Percentiles rank a stretch among this genome's conserved stretches.
These are phyloP conservation scores for Cercospora sp. DNA, from an alignment of 2,329 filamentous ascomycete species.

Conservation along the genomic window DNA sequence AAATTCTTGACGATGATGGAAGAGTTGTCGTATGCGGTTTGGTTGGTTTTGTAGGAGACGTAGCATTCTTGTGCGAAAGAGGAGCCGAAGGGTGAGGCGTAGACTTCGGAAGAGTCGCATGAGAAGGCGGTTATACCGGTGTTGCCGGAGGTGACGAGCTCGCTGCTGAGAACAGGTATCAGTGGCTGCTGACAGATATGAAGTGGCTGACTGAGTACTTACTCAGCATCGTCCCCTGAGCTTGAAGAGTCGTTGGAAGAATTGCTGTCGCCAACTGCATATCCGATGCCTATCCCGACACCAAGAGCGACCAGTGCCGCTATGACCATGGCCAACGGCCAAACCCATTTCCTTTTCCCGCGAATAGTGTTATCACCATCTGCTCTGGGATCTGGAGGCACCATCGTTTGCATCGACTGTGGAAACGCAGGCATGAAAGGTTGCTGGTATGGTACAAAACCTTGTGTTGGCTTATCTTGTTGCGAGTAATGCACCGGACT, in stretches of 20 bases:
- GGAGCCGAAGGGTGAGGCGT: constrained; percentile 14
- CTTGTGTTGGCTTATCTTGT: neutral
- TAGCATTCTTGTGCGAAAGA: constrained; percentile 16
- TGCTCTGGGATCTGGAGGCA: neutral
- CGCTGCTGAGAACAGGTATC: neutral
- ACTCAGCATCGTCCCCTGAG: neutral
- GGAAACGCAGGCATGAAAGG: constrained; percentile 8
- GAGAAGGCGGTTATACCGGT: constrained; percentile 13
- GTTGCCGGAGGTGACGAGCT: constrained; percentile 10
- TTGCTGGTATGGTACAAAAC: constrained; percentile 3
- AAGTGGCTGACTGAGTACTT: neutral
- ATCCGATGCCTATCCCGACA: constrained; percentile 14
- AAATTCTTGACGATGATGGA: constrained; percentile 16
- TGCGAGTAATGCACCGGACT: constrained; percentile 2
- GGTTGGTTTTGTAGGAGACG: constrained; percentile 17
- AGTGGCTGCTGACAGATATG: neutral
- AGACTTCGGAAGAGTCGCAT: neutral
- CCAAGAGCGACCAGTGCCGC: constrained; percentile 5
- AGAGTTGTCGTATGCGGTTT: constrained; percentile 17
- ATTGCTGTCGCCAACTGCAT: constrained; percentile 14
- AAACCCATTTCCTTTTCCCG: constrained; percentile 9
- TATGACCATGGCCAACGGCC: constrained; percentile 8
- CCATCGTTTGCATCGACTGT: constrained; percentile 3
- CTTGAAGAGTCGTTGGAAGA: neutral
- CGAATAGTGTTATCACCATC: neutral